phyloP scores from a whole-genome alignment of 2,329 filamentous ascomycete species.

The Colletotrichum phormii region DNA sequence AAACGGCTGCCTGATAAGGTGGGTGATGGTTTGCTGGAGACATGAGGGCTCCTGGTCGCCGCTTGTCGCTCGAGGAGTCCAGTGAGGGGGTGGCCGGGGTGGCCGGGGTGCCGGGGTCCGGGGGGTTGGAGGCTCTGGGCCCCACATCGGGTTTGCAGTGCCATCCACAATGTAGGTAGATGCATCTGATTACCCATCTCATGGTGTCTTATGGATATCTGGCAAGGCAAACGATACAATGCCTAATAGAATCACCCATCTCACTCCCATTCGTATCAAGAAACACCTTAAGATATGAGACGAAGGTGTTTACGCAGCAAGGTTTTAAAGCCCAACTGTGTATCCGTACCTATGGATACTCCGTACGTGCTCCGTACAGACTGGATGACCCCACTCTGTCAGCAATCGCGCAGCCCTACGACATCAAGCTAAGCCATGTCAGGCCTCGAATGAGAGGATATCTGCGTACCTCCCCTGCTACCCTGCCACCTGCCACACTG shows the following conservation, averaged over 20 bases:
- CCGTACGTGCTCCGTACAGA: background rate
- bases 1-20: constrained; percentile 12
- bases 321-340: no score
- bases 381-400: constrained; percentile 7
- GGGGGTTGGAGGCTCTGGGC: background rate
- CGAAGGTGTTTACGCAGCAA: no score
- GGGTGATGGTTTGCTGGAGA: background rate
- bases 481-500: background rate
- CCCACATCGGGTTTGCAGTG: background rate
- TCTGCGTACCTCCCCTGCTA: background rate
- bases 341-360: no score
- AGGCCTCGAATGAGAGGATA: background rate
- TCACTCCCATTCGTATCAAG: no score
- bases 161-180: background rate
- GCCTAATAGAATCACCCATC: no score
- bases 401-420: constrained; percentile 34
- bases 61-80: no score
- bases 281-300: no score
- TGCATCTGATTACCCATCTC: no score
- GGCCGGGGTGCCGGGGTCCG: no score
- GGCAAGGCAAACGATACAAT: no score
- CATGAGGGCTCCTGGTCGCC: background rate
- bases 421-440: constrained; percentile 1
- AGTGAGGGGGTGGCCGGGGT: background rate
- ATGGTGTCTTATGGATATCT: no score